A percentile compares a stretch with the other conserved stretches of the same genome.
These are phyloP conservation scores for Calonectria pseudoturangicola DNA, from an alignment of 2,329 filamentous ascomycete genomes.

Conservation along the genomic window DNA sequence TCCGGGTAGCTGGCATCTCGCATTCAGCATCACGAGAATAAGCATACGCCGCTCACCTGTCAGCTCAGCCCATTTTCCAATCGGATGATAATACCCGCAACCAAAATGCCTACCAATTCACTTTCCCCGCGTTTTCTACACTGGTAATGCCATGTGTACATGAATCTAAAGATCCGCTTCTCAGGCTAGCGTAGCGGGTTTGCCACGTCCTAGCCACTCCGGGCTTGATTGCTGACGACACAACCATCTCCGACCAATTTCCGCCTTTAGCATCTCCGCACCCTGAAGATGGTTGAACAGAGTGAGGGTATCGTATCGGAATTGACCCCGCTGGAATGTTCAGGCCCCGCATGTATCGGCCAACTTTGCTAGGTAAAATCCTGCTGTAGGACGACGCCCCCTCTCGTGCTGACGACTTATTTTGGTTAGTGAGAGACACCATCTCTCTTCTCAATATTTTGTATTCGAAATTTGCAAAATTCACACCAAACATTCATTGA, in stretches of 20 bases:
- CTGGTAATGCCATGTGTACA: background rate
- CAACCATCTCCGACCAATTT: conserved; percentile 27
- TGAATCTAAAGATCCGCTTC: background rate
- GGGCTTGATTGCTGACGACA: conserved; percentile 15
- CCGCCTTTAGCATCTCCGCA: conserved; percentile 25
- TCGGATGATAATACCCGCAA: conserved; percentile 14
- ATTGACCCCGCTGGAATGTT: conserved; percentile 29
- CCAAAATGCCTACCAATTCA: background rate
- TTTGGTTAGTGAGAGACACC: background rate
- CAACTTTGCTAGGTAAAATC: conserved; percentile 32
- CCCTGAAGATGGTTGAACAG: conserved; percentile 1
- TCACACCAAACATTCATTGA: background rate
- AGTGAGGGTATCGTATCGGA: background rate
- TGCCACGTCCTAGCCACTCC: conserved; percentile 18
- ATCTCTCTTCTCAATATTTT: background rate
- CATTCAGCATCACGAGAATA: background rate
- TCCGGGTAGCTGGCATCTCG: background rate
- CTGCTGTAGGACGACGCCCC: conserved; percentile 14
- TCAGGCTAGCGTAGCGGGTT: conserved; percentile 11
- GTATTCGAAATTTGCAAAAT: background rate
- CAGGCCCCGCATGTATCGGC: conserved; percentile 35
- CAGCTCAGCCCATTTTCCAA: background rate
- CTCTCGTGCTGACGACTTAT: conserved; percentile 31
- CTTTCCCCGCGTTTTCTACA: conserved; percentile 17
- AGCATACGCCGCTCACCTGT: background rate